Conservation (phyloP, 2,329 filamentous ascomycete genomes). For the Neurospora sp. region DNA sequence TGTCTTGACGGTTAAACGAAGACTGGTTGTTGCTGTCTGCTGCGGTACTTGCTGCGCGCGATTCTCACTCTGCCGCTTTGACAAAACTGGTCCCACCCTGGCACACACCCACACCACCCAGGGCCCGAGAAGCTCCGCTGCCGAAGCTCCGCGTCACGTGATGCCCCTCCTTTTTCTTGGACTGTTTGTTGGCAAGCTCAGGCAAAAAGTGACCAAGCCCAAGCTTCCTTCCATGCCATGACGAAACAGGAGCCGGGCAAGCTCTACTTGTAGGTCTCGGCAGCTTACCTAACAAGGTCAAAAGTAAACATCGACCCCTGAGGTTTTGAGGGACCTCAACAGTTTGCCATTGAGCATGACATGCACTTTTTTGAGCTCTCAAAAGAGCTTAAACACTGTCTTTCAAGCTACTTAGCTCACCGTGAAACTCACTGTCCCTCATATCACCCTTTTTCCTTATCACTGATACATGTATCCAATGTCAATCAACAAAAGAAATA, state of each 20-base stretch:
- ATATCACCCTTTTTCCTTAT: background rate
- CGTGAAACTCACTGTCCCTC: background rate
- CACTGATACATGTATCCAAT: background rate
- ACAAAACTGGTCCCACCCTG: background rate
- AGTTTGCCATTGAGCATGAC: background rate
- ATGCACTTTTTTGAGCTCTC: background rate
- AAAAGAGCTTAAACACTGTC: background rate
- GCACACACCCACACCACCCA: background rate
- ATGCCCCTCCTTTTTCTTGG: background rate
- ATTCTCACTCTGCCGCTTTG: slow-evolving; percentile 9
- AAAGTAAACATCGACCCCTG: background rate
- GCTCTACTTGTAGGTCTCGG: background rate
- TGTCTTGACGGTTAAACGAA: slow-evolving; percentile 19
- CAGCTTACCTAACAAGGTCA: background rate
- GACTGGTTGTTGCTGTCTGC: slow-evolving; percentile 15
- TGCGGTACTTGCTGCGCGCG: slow-evolving; percentile 21
- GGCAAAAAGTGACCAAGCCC: background rate
- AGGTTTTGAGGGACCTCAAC: background rate
- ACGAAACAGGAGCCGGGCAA: background rate
- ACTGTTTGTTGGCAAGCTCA: background rate
- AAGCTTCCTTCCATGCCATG: background rate
- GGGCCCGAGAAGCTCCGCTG: slow-evolving; percentile 19
- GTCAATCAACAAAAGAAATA: background rate
- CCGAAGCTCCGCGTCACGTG: slow-evolving; percentile 18
- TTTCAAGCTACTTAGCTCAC: background rate